phyloP scores from a whole-genome alignment of 306 rosid species.

The Casuarina glauca region DNA sequence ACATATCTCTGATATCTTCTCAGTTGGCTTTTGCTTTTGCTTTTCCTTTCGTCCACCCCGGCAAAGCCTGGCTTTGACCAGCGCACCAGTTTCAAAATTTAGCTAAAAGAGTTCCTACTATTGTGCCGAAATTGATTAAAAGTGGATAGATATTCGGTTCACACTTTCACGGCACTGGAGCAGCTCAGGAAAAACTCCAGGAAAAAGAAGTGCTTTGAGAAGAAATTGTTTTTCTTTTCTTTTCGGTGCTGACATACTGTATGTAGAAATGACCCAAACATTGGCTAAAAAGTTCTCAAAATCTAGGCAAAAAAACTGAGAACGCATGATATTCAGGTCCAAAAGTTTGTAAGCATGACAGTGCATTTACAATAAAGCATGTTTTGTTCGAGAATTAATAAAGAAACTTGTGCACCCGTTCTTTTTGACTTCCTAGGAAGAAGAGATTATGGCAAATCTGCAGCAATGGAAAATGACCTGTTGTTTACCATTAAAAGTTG shows the following conservation, averaged over 20 bases:
- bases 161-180: too few relatives aligned
- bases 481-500: not conserved
- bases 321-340: too few relatives aligned
- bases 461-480: not conserved
- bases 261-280: too few relatives aligned
- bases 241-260: too few relatives aligned
- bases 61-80: slow-evolving; percentile 71
- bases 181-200: too few relatives aligned
- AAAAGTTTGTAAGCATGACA: too few relatives aligned
- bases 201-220: too few relatives aligned
- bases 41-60: slow-evolving; percentile 62
- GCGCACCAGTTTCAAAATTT: slow-evolving; percentile 31
- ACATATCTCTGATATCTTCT: slow-evolving; percentile 26
- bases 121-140: slow-evolving; percentile 37
- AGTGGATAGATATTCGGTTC: not conserved
- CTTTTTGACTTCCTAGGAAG: not conserved
- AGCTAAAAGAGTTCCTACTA: slow-evolving; percentile 25
- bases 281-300: too few relatives aligned
- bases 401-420: not conserved
- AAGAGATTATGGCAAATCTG: not conserved
- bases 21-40: slow-evolving; percentile 59
- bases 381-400: too few relatives aligned
- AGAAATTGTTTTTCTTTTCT: too few relatives aligned
- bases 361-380: too few relatives aligned
- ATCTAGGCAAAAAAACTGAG: too few relatives aligned